Conservation (phyloP, 2,329 filamentous ascomycete species). For the Fusarium papillatum region DNA sequence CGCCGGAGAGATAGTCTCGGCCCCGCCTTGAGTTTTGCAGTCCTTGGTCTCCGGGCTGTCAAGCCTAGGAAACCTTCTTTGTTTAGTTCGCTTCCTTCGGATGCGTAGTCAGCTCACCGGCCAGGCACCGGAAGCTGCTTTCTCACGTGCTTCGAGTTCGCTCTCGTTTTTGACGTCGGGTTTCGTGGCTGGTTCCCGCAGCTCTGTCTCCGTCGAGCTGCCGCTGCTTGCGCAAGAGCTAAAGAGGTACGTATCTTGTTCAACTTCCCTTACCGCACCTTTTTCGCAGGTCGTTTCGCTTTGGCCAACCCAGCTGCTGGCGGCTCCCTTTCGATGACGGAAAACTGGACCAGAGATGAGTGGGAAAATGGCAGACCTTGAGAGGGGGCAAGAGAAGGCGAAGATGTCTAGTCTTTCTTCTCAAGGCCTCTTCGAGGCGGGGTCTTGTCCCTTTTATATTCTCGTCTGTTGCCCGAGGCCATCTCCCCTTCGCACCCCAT, state of each 20-base stretch:
- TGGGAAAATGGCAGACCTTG: conserved; percentile 9
- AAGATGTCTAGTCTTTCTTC: conserved; percentile 33
- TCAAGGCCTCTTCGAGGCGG: conserved; percentile 25
- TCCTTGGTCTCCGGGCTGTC: conserved; percentile 4
- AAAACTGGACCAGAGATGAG: conserved; percentile 31
- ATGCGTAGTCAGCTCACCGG: conserved; percentile 3
- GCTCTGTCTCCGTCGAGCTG: conserved; percentile 7
- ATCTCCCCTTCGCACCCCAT: conserved; percentile 16
- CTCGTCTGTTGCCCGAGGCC: conserved; percentile 37
- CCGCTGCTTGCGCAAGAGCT: conserved; percentile 12
- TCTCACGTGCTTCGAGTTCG: conserved; percentile 27
- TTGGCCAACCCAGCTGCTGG: conserved; percentile 39
- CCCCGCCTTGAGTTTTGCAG: conserved; percentile 18
- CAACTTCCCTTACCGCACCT: conserved; percentile 32
- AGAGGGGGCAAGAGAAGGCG: conserved; percentile 16
- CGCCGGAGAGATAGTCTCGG: conserved; percentile 17
- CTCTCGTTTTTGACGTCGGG: conserved; percentile 19
- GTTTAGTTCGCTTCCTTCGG: not conserved
- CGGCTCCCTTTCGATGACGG: conserved; percentile 33
- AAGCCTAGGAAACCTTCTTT: not conserved
- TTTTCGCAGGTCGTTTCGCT: conserved; percentile 34
- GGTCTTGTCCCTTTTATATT: conserved; percentile 44
- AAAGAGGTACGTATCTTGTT: conserved; percentile 33
- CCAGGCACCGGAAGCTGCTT: not conserved
- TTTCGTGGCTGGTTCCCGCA: conserved; percentile 2